Conservation (phyloP, 306 rosid genomes). For the Vigna hirtella region DNA sequence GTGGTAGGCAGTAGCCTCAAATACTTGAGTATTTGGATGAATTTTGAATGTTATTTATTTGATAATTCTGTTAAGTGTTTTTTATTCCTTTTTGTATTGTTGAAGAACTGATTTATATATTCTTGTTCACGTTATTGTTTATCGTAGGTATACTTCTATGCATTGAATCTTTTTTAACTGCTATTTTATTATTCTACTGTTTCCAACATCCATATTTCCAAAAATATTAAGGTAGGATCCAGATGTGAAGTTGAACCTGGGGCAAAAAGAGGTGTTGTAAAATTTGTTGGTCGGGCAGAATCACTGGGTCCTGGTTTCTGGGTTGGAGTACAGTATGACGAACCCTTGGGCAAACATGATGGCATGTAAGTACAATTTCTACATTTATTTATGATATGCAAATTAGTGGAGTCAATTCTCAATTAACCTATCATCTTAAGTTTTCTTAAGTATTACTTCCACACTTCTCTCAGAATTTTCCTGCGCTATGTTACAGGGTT, state of each 20-base stretch:
- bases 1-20: constrained; percentile 2
- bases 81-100: constrained; percentile 3
- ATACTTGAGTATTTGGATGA: neutral
- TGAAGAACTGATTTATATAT: constrained; percentile 10
- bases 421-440: neutral
- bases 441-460: constrained; percentile 1
- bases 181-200: constrained; percentile 8
- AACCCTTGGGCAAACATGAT: constrained; percentile 96
- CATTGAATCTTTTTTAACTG: constrained; percentile 11
- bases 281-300: constrained; percentile 81
- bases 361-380: constrained; percentile 72
- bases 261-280: constrained; percentile 79
- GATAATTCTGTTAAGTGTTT: neutral
- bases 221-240: constrained; percentile 74
- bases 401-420: neutral
- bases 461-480: constrained; percentile 18
- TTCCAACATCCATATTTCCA: constrained; percentile 32
- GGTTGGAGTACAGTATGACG: constrained; percentile 96
- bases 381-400: constrained; percentile 19
- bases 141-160: constrained; percentile 6
- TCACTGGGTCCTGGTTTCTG: constrained; percentile 89
- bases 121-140: constrained; percentile 26
- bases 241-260: constrained; percentile 97
- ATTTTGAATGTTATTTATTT: neutral
- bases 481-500: constrained; percentile 60